These are phyloP conservation scores for Pyrenophora teres DNA, from an alignment of 2,329 filamentous ascomycete genomes.

Conservation along the genomic window DNA sequence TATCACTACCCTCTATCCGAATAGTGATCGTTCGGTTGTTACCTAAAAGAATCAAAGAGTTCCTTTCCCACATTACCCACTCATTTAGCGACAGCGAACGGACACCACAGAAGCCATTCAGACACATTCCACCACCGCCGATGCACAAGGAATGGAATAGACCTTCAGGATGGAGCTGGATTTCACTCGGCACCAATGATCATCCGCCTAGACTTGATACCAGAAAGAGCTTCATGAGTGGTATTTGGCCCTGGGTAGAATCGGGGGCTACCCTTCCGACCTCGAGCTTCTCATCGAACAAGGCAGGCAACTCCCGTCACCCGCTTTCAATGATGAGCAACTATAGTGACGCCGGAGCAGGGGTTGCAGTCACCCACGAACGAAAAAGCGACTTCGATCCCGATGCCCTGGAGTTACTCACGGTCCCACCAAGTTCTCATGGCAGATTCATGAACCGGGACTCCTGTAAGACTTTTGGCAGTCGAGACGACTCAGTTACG, in stretches of 20 bases:
- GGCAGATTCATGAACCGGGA: neutral
- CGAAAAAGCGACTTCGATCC: neutral
- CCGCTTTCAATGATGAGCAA: conserved; percentile 16
- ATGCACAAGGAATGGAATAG: conserved; percentile 11
- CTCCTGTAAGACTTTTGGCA: neutral
- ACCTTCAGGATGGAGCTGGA: conserved; percentile 12
- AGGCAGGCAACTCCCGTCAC: conserved; percentile 4
- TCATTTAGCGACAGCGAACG: conserved; percentile 1
- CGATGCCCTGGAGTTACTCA: conserved; percentile 1
- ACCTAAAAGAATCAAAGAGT: conserved; percentile 13
- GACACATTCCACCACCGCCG: neutral
- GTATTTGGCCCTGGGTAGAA: conserved; percentile 9
- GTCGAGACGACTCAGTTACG: conserved; percentile 12
- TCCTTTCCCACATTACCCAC: conserved; percentile 14
- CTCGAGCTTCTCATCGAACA: conserved; percentile 5
- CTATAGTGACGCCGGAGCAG: conserved; percentile 9
- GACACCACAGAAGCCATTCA: neutral
- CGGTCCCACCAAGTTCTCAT: neutral
- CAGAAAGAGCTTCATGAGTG: conserved; percentile 12
- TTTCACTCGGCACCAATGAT: conserved; percentile 5
- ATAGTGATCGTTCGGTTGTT: conserved; percentile 22
- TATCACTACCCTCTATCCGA: conserved; percentile 32
- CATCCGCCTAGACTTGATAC: neutral
- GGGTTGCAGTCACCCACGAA: conserved; percentile 8
- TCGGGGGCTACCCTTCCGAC: conserved; percentile 1